phyloP scores from a whole-genome alignment of 2,329 filamentous ascomycete species.

The Stromatinia cepivora region DNA sequence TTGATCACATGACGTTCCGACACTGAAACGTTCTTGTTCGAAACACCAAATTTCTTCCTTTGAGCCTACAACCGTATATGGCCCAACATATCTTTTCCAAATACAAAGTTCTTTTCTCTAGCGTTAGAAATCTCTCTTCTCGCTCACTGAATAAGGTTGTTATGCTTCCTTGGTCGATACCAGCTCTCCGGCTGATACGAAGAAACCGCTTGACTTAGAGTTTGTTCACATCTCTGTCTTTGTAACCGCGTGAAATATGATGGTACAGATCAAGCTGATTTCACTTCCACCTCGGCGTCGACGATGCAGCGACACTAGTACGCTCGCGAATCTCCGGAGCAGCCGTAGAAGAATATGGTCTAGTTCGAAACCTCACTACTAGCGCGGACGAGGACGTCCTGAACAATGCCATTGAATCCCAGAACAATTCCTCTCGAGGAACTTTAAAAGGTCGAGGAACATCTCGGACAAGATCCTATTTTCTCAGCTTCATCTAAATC shows the following conservation, averaged over 20 bases:
- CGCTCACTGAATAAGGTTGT: not conserved
- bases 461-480: not conserved
- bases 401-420: conserved; percentile 6
- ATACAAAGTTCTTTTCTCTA: not conserved
- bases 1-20: no score
- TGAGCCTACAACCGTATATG: not conserved
- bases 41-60: not conserved
- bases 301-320: not conserved
- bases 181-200: no score
- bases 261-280: not conserved
- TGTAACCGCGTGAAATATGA: not conserved
- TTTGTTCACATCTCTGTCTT: not conserved
- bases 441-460: not conserved
- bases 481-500: not conserved
- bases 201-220: not conserved
- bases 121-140: not conserved
- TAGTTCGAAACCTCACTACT: not conserved
- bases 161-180: not conserved
- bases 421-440: not conserved
- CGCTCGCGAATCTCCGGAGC: not conserved
- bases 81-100: not conserved
- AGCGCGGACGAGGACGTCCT: not conserved
- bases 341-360: not conserved
- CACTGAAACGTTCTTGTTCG: not conserved
- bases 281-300: not conserved